Conservation (phyloP, 1,284 basidiomycete genomes). For the Apiotrichum brassicae region DNA sequence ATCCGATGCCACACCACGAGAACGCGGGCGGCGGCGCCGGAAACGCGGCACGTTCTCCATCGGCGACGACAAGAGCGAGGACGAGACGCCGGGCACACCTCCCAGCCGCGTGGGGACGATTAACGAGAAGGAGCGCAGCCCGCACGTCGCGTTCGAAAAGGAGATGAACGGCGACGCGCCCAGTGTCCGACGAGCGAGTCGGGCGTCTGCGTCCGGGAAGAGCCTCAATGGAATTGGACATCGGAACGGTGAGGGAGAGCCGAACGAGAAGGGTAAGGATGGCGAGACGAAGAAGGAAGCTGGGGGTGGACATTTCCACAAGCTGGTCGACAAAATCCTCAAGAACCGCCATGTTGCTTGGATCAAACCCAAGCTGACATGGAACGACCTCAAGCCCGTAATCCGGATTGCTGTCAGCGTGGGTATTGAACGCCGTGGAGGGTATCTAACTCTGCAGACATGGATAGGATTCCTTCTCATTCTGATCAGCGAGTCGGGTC, state of each 20-base stretch:
- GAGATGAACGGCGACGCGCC: neutral
- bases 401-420: slow-evolving; percentile 38
- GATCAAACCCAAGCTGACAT: slow-evolving; percentile 35
- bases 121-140: neutral
- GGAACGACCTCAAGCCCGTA: slow-evolving; percentile 33
- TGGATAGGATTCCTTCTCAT: slow-evolving; percentile 43
- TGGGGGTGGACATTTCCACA: too few species aligned
- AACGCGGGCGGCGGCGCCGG: neutral
- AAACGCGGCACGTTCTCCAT: slow-evolving; percentile 1
- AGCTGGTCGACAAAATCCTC: neutral
- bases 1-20: too few species aligned
- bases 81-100: neutral
- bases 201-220: too few species aligned
- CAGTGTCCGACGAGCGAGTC: too few species aligned
- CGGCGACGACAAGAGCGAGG: neutral
- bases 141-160: neutral
- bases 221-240: too few species aligned
- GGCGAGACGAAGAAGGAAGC: too few species aligned
- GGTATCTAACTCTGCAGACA: slow-evolving; percentile 19
- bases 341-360: slow-evolving; percentile 20
- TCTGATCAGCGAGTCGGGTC: slow-evolving; percentile 32
- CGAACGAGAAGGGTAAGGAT: too few species aligned
- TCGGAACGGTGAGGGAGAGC: too few species aligned
- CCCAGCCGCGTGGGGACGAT: too few species aligned
- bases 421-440: slow-evolving; percentile 5